Conservation (phyloP, 2,329 filamentous ascomycete species). For the Kalmusia sp. region DNA sequence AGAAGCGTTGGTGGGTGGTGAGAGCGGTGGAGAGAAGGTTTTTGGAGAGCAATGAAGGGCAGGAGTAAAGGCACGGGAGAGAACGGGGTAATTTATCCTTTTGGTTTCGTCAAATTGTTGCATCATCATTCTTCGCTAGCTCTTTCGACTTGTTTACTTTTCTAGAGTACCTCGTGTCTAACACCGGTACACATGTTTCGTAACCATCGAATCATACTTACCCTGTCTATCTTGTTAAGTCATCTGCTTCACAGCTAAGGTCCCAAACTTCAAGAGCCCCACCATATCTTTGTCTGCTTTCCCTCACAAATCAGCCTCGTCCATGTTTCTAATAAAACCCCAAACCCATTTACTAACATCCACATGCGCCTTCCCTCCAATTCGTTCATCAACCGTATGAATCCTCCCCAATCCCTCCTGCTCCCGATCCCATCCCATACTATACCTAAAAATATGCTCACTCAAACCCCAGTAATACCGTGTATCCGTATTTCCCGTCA, state of each 20-base stretch:
- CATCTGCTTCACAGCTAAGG: no score
- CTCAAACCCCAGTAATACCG: constrained; percentile 60
- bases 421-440: constrained; percentile 52
- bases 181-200: no score
- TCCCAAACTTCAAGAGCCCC: neutral
- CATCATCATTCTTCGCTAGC: no score
- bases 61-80: no score
- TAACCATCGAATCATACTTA: no score
- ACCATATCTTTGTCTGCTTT: neutral
- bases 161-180: no score
- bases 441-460: constrained; percentile 62
- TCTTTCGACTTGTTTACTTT: no score
- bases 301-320: constrained; percentile 49
- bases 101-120: no score
- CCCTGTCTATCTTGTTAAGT: no score
- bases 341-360: constrained; percentile 54
- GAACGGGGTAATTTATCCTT: no score
- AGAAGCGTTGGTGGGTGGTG: constrained; percentile 26
- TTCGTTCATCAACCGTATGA: constrained; percentile 60
- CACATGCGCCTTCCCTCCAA: constrained; percentile 52
- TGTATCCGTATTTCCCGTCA: constrained; percentile 63
- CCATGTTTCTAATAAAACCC: constrained; percentile 53
- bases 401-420: constrained; percentile 53
- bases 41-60: constrained; percentile 15
- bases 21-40: constrained; percentile 28